phyloP scores from a whole-genome alignment of 2,329 filamentous ascomycete species.

The Dendrostoma leiphaemia region DNA sequence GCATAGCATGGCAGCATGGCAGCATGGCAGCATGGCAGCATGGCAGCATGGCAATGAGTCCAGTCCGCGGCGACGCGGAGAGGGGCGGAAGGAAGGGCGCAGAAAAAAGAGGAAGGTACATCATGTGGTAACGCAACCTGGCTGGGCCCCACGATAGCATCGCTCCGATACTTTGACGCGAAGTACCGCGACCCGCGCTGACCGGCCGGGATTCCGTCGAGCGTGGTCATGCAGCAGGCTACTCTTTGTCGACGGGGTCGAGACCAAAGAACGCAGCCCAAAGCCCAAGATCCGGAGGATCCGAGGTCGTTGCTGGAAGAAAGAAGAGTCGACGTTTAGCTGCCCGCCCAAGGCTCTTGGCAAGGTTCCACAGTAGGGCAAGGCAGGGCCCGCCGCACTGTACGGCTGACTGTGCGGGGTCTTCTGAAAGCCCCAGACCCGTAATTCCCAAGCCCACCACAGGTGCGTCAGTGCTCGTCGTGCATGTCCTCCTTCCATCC shows the following conservation, averaged over 20 bases:
- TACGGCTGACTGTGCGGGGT: background rate
- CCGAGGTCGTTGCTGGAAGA: constrained; percentile 1
- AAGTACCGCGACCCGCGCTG: background rate
- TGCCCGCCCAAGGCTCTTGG: background rate
- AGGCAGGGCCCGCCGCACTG: background rate
- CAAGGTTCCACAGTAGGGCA: background rate
- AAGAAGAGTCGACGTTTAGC: background rate
- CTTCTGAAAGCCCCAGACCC: background rate
- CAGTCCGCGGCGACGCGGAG: background rate
- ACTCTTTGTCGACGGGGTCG: background rate
- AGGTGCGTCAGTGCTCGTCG: no score
- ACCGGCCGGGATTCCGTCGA: background rate
- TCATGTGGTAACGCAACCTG: background rate
- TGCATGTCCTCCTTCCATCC: no score
- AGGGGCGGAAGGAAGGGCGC: background rate
- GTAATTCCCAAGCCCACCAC: background rate
- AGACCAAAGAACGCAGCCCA: background rate
- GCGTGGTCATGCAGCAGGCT: background rate
- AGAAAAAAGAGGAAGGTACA: background rate
- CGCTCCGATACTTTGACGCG: background rate
- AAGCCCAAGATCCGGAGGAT: constrained; percentile 11
- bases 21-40: no score
- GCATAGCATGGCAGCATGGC: no score
- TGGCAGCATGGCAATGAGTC: no score
- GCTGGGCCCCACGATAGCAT: background rate